Evolutionary conservation across 768 basidiomycete genomes (phyloP), one percentile per base, ranked within the genome.

Genomic region (Suillus plorans): DNA sequence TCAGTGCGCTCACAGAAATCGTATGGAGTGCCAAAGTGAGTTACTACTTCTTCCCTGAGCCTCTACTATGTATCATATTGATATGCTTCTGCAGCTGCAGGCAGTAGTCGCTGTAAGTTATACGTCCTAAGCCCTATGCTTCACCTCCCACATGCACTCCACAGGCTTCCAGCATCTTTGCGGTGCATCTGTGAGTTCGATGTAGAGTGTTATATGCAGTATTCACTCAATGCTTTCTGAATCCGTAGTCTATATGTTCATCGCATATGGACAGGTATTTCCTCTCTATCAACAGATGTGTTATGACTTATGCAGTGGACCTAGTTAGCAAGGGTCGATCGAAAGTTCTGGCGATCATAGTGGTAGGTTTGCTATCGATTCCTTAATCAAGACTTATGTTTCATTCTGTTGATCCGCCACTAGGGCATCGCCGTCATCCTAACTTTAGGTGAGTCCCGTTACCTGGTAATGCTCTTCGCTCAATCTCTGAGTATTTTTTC

Each of bases 1-100:
- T 76, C 1, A 1, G 60, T 12, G 70, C 70, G 28, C 62, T 80
- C 37, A 60, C 71, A 9, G 69, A 61, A 9, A 72, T 78, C 4
- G 76, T 70, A 31, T 78, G 78, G 79, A 28, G 42, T n/a, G 41
- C 63, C 31, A 47, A 62, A 37, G 61, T 55, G 16, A 50, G 61
- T 47, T 13, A 4, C 14, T 37, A 6, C n/a, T 37, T 57, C 13
- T 4, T 16, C 36, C n/a, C 1, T 8, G 7, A 37, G 41, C 41
- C 41, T 37, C 55, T 56, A n/a, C 34, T 39, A 41, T 41, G 41
- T 16, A n/a, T 22, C 20, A 22, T 22, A 14, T n/a, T 37, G 34
- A 34, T 34, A 20, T 31, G n/a, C 12, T 37, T 13, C n/a, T 37
- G 13, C n/a, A 57, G 55, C 36, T 57, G 22, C 55, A 57, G 8